These are phyloP conservation scores for Pseudozyma sp. DNA, from an alignment of 1,284 basidiomycete species.

Conservation along the genomic window DNA sequence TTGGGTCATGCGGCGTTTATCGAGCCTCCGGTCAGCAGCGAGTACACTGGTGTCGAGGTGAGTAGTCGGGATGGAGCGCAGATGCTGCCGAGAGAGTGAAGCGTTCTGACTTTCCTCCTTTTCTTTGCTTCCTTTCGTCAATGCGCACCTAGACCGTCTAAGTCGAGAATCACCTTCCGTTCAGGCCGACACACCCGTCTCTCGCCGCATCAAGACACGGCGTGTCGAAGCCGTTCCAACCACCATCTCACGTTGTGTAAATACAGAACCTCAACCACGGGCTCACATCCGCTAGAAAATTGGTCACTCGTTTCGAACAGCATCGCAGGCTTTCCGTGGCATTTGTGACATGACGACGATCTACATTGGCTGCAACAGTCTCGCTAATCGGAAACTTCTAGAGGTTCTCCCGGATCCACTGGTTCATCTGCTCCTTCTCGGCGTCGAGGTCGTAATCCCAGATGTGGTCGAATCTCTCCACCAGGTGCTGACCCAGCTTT, in stretches of 20 bases:
- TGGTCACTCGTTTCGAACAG: background rate
- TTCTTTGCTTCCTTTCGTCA: too few relatives aligned
- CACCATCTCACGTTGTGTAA: background rate
- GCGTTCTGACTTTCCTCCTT: background rate
- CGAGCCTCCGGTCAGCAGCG: conserved; percentile 89
- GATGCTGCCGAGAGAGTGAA: background rate
- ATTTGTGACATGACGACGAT: too few relatives aligned
- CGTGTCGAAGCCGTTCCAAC: conserved; percentile 15
- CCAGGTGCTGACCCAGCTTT: conserved; percentile 27
- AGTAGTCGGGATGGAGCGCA: background rate
- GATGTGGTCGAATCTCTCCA: conserved; percentile 32
- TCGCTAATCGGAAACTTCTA: background rate
- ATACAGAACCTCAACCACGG: background rate
- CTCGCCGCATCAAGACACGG: background rate
- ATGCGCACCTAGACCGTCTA: too few relatives aligned
- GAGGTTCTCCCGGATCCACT: conserved; percentile 13
- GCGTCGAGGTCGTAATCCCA: conserved; percentile 46
- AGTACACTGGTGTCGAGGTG: conserved; percentile 79
- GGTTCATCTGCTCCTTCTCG: conserved; percentile 20
- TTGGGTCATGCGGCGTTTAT: conserved; percentile 83
- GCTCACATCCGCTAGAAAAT: background rate
- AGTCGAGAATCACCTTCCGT: too few relatives aligned
- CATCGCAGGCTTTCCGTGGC: too few relatives aligned
- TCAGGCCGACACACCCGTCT: too few relatives aligned
- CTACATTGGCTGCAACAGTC: too few relatives aligned